Evolutionary conservation across 1,284 basidiomycete genomes (phyloP).

Genomic region (Heterobasidion parviporum): DNA sequence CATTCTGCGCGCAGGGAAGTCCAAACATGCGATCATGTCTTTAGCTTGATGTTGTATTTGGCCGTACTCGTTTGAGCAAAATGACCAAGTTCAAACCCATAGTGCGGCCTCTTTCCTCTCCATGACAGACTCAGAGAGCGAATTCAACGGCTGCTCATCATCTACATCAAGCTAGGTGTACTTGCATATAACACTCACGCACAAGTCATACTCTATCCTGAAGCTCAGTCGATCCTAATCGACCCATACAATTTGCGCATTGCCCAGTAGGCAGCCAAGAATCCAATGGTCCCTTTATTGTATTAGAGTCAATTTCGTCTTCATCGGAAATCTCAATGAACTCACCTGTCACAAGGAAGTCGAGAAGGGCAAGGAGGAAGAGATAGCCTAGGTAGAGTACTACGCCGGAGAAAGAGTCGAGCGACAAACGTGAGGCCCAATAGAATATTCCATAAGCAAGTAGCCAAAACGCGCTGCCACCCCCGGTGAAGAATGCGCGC

Average conservation of each 20-base stretch:
- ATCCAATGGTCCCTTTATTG: slow-evolving; percentile 69
- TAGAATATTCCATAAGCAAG: slow-evolving; percentile 82
- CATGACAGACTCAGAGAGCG: neutral
- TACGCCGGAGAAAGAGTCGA: slow-evolving; percentile 80
- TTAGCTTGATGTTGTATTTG: neutral
- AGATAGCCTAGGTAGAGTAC: slow-evolving; percentile 91
- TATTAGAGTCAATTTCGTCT: neutral
- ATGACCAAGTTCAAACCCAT: neutral
- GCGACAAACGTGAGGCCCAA: slow-evolving; percentile 79
- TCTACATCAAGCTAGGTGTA: too few relatives aligned
- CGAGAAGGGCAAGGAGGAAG: slow-evolving; percentile 72
- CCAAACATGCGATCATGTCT: slow-evolving; percentile 57
- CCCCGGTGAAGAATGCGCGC: slow-evolving; percentile 92
- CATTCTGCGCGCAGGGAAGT: slow-evolving; percentile 71
- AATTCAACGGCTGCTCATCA: neutral
- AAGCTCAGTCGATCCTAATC: slow-evolving; percentile 58
- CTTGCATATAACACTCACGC: too few relatives aligned
- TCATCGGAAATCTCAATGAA: slow-evolving; percentile 7
- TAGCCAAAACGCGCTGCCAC: slow-evolving; percentile 91
- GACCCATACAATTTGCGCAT: slow-evolving; percentile 75
- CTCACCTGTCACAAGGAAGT: slow-evolving; percentile 84
- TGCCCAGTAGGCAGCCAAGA: slow-evolving; percentile 83
- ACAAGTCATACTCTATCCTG: neutral
- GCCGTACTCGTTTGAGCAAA: neutral
- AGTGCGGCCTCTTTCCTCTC: neutral